Conservation (phyloP, 2,329 filamentous ascomycete genomes). For the Diaporthe australafricana region DNA sequence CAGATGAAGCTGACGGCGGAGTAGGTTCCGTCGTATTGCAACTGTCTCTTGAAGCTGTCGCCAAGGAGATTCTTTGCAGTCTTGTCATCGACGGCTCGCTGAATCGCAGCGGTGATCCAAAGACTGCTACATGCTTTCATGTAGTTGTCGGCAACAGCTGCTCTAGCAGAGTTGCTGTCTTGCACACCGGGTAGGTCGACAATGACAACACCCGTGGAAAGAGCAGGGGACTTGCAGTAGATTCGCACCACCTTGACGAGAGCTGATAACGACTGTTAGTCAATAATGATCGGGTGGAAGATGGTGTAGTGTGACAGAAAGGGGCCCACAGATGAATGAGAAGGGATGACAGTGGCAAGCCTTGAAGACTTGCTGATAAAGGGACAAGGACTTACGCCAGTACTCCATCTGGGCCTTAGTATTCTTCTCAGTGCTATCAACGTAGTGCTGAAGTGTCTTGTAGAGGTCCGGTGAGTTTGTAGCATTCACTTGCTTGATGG, state of each 20-base stretch:
- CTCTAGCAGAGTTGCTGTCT: constrained; percentile 70
- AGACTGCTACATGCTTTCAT: constrained; percentile 70
- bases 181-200: constrained; percentile 68
- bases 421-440: constrained; percentile 68
- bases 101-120: constrained; percentile 74
- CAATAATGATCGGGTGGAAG: not conserved
- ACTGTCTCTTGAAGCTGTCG: constrained; percentile 66
- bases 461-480: constrained; percentile 55
- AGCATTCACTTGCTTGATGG: constrained; percentile 52
- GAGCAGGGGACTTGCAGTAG: constrained; percentile 48
- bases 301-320: too few species aligned
- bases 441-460: constrained; percentile 57
- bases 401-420: constrained; percentile 45
- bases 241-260: constrained; percentile 63
- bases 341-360: not conserved
- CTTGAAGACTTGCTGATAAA: too few species aligned
- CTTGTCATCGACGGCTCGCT: constrained; percentile 69
- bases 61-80: constrained; percentile 67
- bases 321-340: too few species aligned
- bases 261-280: constrained; percentile 39
- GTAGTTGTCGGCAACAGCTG: constrained; percentile 67
- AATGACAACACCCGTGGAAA: constrained; percentile 50
- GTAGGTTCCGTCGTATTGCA: constrained; percentile 69
- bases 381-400: constrained; percentile 54
- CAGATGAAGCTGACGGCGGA: constrained; percentile 70